Evolutionary conservation across 495 filamentous ascomycete genomes (phyloP), one percentile per base, ranked within the genome.

Genomic region (Penicillium longicatenatum): DNA sequence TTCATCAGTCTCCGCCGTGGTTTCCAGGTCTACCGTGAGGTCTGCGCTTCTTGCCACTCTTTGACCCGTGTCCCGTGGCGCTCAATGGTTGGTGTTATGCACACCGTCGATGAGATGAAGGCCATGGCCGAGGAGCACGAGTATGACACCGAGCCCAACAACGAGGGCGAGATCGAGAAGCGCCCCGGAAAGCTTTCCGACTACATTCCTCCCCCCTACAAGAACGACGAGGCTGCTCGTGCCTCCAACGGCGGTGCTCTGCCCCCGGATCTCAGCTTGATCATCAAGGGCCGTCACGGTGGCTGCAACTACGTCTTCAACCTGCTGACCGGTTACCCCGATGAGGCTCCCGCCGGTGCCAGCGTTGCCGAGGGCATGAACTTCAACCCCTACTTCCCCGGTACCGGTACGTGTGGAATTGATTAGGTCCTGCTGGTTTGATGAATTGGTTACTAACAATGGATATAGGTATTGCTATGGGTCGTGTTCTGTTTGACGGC

Each of bases 361-460:
- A 73, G 78, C 58, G 85, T 99, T 61, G 82, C 83, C 56, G 83
- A 86, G 57, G 94, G 94, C 60, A 86, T 99, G 72, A 96, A 98
- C 84, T 99, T 99, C 85, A 99, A 99, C 85, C 94, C 94, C 26
- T 99, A 97, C 82, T 99, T 99, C 86, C 94, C 94, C 50, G 95
- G 95, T 65, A 98, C 94, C 60, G 94, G 84, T 83, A 77, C 46
- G 76, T 68, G 48, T 56, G 39, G 50, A 4, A 14, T 6, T 6
- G 14, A 26, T 16, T 49, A 7, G 10, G 14, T 39, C n/a, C 21
- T 26, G 21, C 24, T 35, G 45, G n/a, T n/a, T n/a, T 33, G 54
- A 19, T 55, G 20, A 12, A 42, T 14, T 49, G 33, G 24, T 33
- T 37, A 49, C 59, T 68, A 56, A 67, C 64, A 19, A 24, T 26